Percentiles rank a stretch among this genome's conserved stretches.
These are phyloP conservation scores for Thelonectria blattea DNA, from an alignment of 2,329 filamentous ascomycete genomes.

Conservation along the genomic window DNA sequence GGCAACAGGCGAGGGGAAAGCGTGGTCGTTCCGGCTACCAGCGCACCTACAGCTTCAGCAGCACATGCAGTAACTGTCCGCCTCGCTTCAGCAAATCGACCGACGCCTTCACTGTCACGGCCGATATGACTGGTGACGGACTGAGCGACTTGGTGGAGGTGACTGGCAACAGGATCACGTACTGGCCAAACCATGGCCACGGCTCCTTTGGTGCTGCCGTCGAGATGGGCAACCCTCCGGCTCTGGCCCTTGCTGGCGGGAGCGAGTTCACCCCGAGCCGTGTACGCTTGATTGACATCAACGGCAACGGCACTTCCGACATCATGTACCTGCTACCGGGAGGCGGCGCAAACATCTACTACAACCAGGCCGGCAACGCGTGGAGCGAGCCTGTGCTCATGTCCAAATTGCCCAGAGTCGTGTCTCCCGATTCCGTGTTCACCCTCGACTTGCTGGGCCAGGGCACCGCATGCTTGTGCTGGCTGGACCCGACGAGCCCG, in stretches of 20 bases:
- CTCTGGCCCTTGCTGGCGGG: neutral
- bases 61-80: neutral
- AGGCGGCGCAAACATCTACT: neutral
- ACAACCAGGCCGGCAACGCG: neutral
- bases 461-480: slow-evolving; percentile 4
- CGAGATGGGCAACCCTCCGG: neutral
- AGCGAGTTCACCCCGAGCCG: neutral
- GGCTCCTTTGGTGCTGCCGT: slow-evolving; percentile 6
- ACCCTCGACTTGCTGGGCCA: slow-evolving; percentile 9
- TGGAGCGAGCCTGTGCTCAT: neutral
- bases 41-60: neutral
- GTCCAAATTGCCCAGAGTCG: neutral
- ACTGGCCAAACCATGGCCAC: slow-evolving; percentile 18
- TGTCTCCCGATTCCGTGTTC: neutral
- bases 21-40: neutral
- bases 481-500: neutral
- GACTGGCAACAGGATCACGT: neutral
- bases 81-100: neutral
- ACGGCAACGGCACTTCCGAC: neutral
- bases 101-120: neutral
- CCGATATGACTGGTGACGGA: slow-evolving; percentile 18
- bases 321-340: neutral
- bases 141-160: slow-evolving; percentile 3
- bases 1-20: neutral
- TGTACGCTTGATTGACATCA: neutral